These are phyloP conservation scores for Rhizopogon salebrosus DNA, from an alignment of 768 basidiomycete species.

Conservation along the genomic window DNA sequence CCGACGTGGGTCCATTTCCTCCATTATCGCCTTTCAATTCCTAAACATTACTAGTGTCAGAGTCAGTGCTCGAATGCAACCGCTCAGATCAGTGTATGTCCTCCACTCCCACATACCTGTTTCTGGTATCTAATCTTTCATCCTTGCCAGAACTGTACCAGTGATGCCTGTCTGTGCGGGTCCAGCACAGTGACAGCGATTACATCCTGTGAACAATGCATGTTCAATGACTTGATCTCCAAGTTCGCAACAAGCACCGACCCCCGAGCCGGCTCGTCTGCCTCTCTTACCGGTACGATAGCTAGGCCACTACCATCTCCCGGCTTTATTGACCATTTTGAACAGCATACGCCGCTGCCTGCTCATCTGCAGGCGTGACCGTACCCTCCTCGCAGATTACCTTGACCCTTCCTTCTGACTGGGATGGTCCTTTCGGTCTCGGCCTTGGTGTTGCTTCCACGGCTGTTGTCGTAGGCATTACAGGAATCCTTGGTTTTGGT, in stretches of 20 bases:
- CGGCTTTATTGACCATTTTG: slow-evolving; percentile 4
- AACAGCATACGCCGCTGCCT: slow-evolving; percentile 53
- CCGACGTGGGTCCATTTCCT: slow-evolving; percentile 18
- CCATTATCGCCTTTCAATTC: slow-evolving; percentile 11
- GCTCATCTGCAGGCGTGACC: slow-evolving; percentile 34
- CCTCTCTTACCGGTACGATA: slow-evolving; percentile 49
- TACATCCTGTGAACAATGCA: slow-evolving; percentile 59
- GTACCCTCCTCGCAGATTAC: slow-evolving; percentile 34
- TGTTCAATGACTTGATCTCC: slow-evolving; percentile 51
- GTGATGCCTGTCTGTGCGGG: slow-evolving; percentile 53
- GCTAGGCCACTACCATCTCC: not conserved
- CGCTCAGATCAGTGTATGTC: slow-evolving; percentile 19
- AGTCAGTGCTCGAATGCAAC: slow-evolving; percentile 22
- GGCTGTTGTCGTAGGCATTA: slow-evolving; percentile 39
- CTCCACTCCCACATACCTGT: not conserved
- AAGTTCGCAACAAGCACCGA: slow-evolving; percentile 45
- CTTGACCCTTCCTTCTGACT: slow-evolving; percentile 42
- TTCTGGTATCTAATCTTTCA: slow-evolving; percentile 18
- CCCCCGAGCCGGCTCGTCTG: slow-evolving; percentile 52
- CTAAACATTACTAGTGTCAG: slow-evolving; percentile 25
- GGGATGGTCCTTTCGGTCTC: slow-evolving; percentile 57
- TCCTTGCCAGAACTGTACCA: slow-evolving; percentile 38
- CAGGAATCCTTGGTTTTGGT: slow-evolving; percentile 42
- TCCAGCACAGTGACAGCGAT: slow-evolving; percentile 37
- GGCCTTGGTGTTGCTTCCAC: slow-evolving; percentile 40